These are phyloP conservation scores for Monilinia fructicola DNA, from an alignment of 2,329 filamentous ascomycete species.

Conservation along the genomic window DNA sequence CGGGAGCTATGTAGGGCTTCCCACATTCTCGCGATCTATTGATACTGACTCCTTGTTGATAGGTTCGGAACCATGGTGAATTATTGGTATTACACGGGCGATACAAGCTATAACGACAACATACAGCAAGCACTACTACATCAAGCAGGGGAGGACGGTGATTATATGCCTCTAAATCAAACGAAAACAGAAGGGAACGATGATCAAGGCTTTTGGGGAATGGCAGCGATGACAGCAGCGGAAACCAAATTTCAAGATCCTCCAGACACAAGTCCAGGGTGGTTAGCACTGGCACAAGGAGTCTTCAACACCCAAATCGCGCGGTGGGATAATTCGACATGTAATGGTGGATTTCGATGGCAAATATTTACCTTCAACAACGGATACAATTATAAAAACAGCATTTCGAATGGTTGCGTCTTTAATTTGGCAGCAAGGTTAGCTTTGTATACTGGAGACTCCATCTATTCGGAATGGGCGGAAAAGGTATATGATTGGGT, in stretches of 20 bases:
- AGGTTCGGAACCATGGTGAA: constrained; percentile 63
- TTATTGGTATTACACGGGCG: constrained; percentile 80
- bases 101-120: constrained; percentile 55
- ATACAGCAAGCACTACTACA: constrained; percentile 67
- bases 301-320: constrained; percentile 75
- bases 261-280: constrained; percentile 54
- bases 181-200: constrained; percentile 58
- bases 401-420: constrained; percentile 60
- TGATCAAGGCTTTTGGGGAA: constrained; percentile 65
- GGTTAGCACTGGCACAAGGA: constrained; percentile 70
- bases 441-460: constrained; percentile 74
- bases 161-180: constrained; percentile 75
- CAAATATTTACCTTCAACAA: constrained; percentile 79
- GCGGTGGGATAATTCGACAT: constrained; percentile 66
- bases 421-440: constrained; percentile 64
- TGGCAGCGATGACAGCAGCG: constrained; percentile 67
- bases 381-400: constrained; percentile 76
- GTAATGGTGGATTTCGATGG: constrained; percentile 74
- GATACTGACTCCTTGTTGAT: background rate
- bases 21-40: background rate
- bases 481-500: constrained; percentile 71
- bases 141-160: constrained; percentile 67
- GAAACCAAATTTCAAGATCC: constrained; percentile 63
- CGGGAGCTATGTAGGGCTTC: constrained; percentile 53
- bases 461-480: constrained; percentile 74